Evolutionary conservation across 805 yeast species (phyloP).

Genomic region (Kregervanrija pseudodelftensis): DNA sequence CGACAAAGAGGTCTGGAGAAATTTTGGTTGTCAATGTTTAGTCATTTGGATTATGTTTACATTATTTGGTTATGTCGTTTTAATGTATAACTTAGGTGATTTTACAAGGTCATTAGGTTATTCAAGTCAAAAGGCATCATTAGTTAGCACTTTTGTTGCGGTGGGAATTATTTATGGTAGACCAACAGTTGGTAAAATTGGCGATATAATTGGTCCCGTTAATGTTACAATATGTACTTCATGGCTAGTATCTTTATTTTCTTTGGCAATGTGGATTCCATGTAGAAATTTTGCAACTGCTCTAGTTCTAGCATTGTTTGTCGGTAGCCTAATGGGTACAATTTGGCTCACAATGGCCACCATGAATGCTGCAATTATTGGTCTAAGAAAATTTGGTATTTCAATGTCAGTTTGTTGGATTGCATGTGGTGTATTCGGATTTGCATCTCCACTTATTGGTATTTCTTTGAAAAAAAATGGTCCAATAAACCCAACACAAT

Average conservation of each 20-base stretch:
- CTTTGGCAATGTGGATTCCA: conserved; percentile 51
- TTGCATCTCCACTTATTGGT: conserved; percentile 59
- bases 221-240: conserved; percentile 36
- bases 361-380: conserved; percentile 44
- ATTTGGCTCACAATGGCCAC: conserved; percentile 52
- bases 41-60: conserved; percentile 39
- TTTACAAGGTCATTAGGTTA: conserved; percentile 57
- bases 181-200: conserved; percentile 44
- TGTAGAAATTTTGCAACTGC: conserved; percentile 51
- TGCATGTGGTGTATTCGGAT: conserved; percentile 40
- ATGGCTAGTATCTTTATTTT: conserved; percentile 32
- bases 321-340: conserved; percentile 55
- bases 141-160: conserved; percentile 53
- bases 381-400: conserved; percentile 44
- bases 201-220: conserved; percentile 46
- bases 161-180: conserved; percentile 51
- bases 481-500: conserved; percentile 36
- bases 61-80: conserved; percentile 53
- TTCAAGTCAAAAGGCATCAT: conserved; percentile 44
- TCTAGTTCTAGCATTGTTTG: conserved; percentile 41
- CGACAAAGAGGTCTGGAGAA: conserved; percentile 33
- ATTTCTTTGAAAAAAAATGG: conserved; percentile 37
- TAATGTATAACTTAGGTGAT: conserved; percentile 52
- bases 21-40: conserved; percentile 28
- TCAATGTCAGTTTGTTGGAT: conserved; percentile 45